Base-by-base conservation (phyloP, 2,329 filamentous ascomycete species). In the Ascochyta clinopodiicola region DNA sequence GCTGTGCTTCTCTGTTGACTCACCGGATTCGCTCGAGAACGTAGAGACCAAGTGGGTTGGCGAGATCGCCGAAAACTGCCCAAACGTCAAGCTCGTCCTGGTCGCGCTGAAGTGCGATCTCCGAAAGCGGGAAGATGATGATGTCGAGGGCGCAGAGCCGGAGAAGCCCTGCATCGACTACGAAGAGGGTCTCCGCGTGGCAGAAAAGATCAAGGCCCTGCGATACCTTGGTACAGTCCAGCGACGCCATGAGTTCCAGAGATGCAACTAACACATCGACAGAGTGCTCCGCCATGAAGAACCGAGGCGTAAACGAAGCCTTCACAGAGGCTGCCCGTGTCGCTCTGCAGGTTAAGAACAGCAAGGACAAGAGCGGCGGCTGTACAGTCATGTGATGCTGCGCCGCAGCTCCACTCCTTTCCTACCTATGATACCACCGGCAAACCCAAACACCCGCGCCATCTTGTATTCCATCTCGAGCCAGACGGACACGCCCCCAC, bases 241-340 rank as follows among this genome's bases (percentile, higher is more conserved):
- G 10, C 6, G 17, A 13, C 10, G 29, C 9, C 5, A 12, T 8
- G 29, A 21, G 8, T 15, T 8, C 13, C 8, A 15, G 19, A 13
- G 44, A 13, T 22, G 21, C 24, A 8, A 39, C 55, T 69, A 43
- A 69, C 43, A 17, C 29, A 21, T 36, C 21, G 43, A 3, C 69
- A 88, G 95, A 99, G 82, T 99, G 95, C 82, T 98, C 95, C 34
- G 95, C 95, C 53, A 98, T 98, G 88, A 89, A 93, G 79, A 99
- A 99, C 78, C 87, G 95, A 45, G 95, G 95, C 58, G 96, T 99
- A 72, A 97, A 98, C 78, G 95, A 99, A 78, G 95, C 95, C 38
- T 99, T 99, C 72, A 98, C 95, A 36, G 95, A 99, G 81, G 95
- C 95, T 36, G 94, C 95, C 22, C 89, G 96, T 70, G 95, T 99